These are phyloP conservation scores for Ophiosphaerella herpotricha DNA, from an alignment of 2,329 filamentous ascomycete species.

Conservation along the genomic window DNA sequence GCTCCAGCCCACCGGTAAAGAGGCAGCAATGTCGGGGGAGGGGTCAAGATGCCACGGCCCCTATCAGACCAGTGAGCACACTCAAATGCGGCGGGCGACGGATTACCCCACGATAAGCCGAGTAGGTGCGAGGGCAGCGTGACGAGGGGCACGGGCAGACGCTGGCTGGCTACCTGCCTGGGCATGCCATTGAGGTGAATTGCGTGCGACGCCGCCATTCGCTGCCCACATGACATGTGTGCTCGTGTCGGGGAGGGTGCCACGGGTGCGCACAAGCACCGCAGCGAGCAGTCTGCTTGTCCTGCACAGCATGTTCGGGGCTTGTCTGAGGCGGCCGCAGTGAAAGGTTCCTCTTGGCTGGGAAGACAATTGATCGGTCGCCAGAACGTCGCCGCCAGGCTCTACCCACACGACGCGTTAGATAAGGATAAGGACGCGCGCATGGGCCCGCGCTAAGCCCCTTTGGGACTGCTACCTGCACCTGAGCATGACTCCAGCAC, in stretches of 20 bases:
- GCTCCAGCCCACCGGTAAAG: background rate
- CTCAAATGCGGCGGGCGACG: background rate
- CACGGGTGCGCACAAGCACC: conserved; percentile 10
- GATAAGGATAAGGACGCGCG: conserved; percentile 1
- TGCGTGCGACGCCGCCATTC: conserved; percentile 33
- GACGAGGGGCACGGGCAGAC: too few relatives aligned
- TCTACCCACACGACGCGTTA: background rate
- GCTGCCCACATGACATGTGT: conserved; percentile 25
- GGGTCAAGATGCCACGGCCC: background rate
- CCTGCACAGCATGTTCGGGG: background rate
- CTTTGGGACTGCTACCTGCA: background rate
- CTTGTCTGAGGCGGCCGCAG: background rate
- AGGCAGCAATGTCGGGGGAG: conserved; percentile 3
- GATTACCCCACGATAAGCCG: conserved; percentile 8
- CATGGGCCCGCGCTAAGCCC: conserved; percentile 1
- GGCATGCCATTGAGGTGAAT: conserved; percentile 10
- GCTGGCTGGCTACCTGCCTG: background rate
- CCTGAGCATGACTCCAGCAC: conserved; percentile 16
- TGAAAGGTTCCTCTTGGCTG: background rate
- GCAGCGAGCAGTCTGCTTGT: background rate
- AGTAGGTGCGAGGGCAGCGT: background rate
- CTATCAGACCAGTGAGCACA: conserved; percentile 1
- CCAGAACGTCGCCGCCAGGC: too few relatives aligned
- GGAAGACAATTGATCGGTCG: too few relatives aligned
- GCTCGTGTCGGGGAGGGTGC: conserved; percentile 11